Percentiles rank a stretch among this genome's conserved stretches.
Evolutionary conservation across 2,329 filamentous ascomycete species (phyloP).

Genomic region (Cercospora canescens): DNA sequence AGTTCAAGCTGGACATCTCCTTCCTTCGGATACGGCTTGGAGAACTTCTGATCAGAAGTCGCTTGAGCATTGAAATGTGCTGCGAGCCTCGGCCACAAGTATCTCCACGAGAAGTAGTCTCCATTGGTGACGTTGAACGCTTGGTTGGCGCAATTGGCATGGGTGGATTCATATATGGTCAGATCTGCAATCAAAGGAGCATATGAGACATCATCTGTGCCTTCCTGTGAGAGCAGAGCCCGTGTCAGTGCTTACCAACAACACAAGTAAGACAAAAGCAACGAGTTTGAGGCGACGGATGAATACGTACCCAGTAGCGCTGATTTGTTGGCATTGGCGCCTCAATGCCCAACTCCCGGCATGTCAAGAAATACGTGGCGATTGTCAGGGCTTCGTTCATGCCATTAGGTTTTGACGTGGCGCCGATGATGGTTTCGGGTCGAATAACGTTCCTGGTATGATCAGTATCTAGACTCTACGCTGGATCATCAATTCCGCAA

Average conservation of each 20-base stretch:
- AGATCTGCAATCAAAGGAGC: constrained; percentile 39
- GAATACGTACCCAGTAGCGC: neutral
- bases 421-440: constrained; percentile 35
- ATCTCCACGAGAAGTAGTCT: constrained; percentile 40
- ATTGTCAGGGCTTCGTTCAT: constrained; percentile 46
- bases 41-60: neutral
- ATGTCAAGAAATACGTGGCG: constrained; percentile 43
- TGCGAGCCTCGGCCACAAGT: constrained; percentile 45
- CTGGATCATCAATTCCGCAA: neutral
- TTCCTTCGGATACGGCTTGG: constrained; percentile 26
- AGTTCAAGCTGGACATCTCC: constrained; percentile 41
- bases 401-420: constrained; percentile 22
- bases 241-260: neutral
- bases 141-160: constrained; percentile 37
- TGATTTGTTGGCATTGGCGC: constrained; percentile 38
- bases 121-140: constrained; percentile 46
- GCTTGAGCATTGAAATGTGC: constrained; percentile 26
- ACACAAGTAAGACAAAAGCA: too few species aligned
- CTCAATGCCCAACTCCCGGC: constrained; percentile 36
- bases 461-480: neutral
- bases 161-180: constrained; percentile 39
- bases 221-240: constrained; percentile 31
- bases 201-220: constrained; percentile 39
- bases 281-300: too few species aligned
- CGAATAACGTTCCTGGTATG: constrained; percentile 21